phyloP scores from a whole-genome alignment of 2,329 filamentous ascomycete species.

The Fusarium beomiforme region DNA sequence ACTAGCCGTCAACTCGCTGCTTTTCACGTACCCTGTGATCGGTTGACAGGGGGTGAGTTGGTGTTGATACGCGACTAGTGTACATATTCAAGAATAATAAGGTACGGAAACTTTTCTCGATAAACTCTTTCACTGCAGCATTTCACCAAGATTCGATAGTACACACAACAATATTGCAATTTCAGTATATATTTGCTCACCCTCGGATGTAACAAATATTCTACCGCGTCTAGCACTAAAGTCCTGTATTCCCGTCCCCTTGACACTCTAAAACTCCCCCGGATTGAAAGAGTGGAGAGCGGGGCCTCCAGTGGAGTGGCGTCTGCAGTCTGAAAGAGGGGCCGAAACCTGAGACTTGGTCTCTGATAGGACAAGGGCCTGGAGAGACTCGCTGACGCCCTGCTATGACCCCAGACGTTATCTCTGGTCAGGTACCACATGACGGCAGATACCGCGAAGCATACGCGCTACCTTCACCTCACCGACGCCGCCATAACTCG shows the following conservation, averaged over 20 bases:
- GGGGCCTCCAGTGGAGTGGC: slow-evolving; percentile 7
- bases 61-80: slow-evolving; percentile 1
- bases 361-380: slow-evolving; percentile 27
- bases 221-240: background rate
- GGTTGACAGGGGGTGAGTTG: slow-evolving; percentile 11
- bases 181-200: background rate
- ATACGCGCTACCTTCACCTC: slow-evolving; percentile 35
- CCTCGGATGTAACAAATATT: background rate
- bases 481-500: slow-evolving; percentile 39
- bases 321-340: slow-evolving; percentile 12
- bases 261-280: slow-evolving; percentile 24
- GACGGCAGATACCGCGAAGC: slow-evolving; percentile 25
- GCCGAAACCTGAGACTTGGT: slow-evolving; percentile 7
- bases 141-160: background rate
- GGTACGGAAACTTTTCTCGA: background rate
- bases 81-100: background rate
- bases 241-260: background rate
- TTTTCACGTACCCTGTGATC: slow-evolving; percentile 15
- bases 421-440: slow-evolving; percentile 38
- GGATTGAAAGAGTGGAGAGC: slow-evolving; percentile 34
- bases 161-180: background rate
- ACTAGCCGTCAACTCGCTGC: background rate
- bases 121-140: background rate
- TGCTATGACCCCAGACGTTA: slow-evolving; percentile 32
- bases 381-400: slow-evolving; percentile 15